phyloP scores from a whole-genome alignment of 78 protist genomes.

The Dictyostelium citrinum region DNA sequence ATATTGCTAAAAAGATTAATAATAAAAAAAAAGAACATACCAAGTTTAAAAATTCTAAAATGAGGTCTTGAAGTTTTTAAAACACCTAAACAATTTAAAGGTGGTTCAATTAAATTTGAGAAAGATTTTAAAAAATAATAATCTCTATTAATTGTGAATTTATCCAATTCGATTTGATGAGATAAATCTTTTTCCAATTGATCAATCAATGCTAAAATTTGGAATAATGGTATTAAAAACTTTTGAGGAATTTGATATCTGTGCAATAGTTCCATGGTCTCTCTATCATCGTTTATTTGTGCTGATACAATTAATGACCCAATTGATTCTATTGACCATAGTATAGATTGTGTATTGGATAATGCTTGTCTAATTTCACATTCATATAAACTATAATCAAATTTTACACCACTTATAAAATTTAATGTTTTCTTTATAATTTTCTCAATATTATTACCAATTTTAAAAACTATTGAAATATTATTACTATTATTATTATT shows the following conservation, averaged over 20 bases:
- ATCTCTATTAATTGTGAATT: conserved; percentile 22
- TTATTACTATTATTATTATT: not conserved
- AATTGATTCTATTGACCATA: conserved; percentile 36
- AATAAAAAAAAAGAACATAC: conserved; percentile 8
- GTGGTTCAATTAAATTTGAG: not conserved
- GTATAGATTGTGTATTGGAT: conserved; percentile 37
- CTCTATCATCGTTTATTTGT: not conserved
- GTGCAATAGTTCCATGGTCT: not conserved
- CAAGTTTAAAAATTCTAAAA: conserved; percentile 40
- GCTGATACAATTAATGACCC: conserved; percentile 11
- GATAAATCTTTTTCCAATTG: not conserved
- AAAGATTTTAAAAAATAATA: not conserved
- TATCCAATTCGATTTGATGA: not conserved
- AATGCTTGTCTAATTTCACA: conserved; percentile 54
- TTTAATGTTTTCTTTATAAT: not conserved
- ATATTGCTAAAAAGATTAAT: too few species aligned
- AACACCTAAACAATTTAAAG: conserved; percentile 39
- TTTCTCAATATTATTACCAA: not conserved
- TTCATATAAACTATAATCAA: conserved; percentile 38
- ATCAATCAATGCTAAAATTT: not conserved
- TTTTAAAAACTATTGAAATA: not conserved
- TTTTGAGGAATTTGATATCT: conserved; percentile 39
- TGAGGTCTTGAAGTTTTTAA: conserved; percentile 44
- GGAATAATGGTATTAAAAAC: conserved; percentile 21
- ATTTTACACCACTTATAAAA: not conserved